Evolutionary conservation across 2,329 filamentous ascomycete species (phyloP).

Genomic region (Cercospora citrullina): DNA sequence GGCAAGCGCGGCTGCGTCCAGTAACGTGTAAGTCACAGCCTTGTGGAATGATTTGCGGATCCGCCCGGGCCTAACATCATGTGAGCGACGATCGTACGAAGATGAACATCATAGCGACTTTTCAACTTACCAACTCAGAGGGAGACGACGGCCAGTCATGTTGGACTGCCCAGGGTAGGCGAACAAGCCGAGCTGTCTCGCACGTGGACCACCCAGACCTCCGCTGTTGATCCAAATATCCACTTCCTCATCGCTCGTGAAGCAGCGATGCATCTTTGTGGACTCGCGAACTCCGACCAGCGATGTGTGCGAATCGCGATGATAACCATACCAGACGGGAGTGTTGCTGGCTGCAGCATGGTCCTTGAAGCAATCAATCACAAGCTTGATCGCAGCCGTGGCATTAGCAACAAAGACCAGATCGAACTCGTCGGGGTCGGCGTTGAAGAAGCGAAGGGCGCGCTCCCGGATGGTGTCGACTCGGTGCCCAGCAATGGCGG

Average conservation of each 20-base stretch:
- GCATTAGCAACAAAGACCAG: conserved; percentile 64
- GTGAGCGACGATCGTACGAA: conserved; percentile 19
- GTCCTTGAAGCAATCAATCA: conserved; percentile 59
- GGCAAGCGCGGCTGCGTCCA: conserved; percentile 65
- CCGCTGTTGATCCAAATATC: conserved; percentile 48
- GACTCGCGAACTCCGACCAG: conserved; percentile 47
- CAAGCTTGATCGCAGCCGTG: conserved; percentile 63
- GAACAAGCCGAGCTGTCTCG: conserved; percentile 40
- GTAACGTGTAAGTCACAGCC: conserved; percentile 50
- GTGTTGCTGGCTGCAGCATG: conserved; percentile 50
- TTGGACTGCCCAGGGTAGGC: conserved; percentile 45
- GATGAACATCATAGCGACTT: neutral
- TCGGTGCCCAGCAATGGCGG: conserved; percentile 57
- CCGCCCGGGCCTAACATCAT: conserved; percentile 35
- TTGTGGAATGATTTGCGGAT: conserved; percentile 40
- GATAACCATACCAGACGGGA: conserved; percentile 60
- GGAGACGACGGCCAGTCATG: conserved; percentile 43
- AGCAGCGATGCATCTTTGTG: conserved; percentile 41
- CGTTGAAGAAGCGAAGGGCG: conserved; percentile 59
- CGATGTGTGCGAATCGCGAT: conserved; percentile 63
- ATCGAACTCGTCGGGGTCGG: conserved; percentile 60
- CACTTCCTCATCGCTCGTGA: conserved; percentile 43
- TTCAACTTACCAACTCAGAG: conserved; percentile 36
- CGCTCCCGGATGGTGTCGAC: conserved; percentile 58
- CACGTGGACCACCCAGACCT: conserved; percentile 34